These are phyloP conservation scores for Aspergillus udagawae DNA, from an alignment of 2,329 filamentous ascomycete genomes.

Conservation along the genomic window DNA sequence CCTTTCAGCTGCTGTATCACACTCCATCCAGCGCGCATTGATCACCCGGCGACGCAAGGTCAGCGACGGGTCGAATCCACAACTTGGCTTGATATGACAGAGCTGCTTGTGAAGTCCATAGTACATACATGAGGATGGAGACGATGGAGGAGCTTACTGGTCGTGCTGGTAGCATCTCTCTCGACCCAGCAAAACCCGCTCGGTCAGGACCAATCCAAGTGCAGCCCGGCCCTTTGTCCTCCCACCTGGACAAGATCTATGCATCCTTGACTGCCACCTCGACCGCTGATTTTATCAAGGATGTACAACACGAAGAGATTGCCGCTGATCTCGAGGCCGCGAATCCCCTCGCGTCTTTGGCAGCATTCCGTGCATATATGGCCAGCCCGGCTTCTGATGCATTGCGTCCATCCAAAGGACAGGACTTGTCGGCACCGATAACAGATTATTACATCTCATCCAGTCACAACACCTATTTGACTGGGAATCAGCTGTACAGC, in stretches of 20 bases:
- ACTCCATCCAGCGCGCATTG: not conserved
- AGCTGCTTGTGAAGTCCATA: not conserved
- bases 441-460: constrained; percentile 93
- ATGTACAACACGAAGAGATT: constrained; percentile 18
- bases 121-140: not conserved
- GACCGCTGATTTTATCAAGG: constrained; percentile 20
- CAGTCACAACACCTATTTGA: constrained; percentile 90
- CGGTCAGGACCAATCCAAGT: constrained; percentile 4
- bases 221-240: constrained; percentile 31
- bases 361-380: constrained; percentile 48
- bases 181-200: constrained; percentile 5
- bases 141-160: not conserved
- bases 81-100: not conserved
- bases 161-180: constrained; percentile 5
- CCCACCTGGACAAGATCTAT: constrained; percentile 34
- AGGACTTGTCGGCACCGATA: constrained; percentile 64
- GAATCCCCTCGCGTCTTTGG: constrained; percentile 30
- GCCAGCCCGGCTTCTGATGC: constrained; percentile 43
- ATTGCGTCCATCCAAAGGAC: constrained; percentile 36
- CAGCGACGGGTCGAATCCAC: not conserved
- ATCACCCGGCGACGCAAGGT: not conserved
- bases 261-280: constrained; percentile 21
- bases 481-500: constrained; percentile 79
- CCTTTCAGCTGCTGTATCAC: not conserved
- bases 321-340: not conserved